phyloP scores from a whole-genome alignment of 805 yeast genomes.

The Starmerella cellae region DNA sequence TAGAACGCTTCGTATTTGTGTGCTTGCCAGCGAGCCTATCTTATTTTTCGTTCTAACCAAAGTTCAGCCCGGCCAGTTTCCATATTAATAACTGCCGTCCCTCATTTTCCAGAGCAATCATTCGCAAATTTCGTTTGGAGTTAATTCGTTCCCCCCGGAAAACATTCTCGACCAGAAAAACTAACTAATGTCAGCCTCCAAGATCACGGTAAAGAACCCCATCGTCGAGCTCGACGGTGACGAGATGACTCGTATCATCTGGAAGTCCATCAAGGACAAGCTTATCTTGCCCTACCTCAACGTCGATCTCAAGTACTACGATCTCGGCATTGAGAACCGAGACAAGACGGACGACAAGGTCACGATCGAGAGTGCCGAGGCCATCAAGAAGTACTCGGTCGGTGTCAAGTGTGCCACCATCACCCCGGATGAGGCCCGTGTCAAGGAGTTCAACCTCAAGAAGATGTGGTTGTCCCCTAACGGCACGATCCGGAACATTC shows the following conservation, averaged over 20 bases:
- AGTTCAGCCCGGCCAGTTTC: too few relatives aligned
- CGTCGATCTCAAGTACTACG: constrained; percentile 82
- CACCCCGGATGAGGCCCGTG: constrained; percentile 90
- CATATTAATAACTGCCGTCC: too few relatives aligned
- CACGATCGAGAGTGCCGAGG: constrained; percentile 79
- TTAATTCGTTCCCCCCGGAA: too few relatives aligned
- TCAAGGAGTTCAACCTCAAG: constrained; percentile 75
- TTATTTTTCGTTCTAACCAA: too few relatives aligned
- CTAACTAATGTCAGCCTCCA: constrained; percentile 21
- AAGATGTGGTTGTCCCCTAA: constrained; percentile 97
- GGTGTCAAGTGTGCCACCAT: constrained; percentile 97
- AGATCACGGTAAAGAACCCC: constrained; percentile 68
- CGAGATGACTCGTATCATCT: constrained; percentile 93
- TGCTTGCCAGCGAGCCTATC: too few relatives aligned
- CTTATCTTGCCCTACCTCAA: constrained; percentile 75
- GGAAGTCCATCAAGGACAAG: constrained; percentile 80
- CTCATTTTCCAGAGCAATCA: too few relatives aligned
- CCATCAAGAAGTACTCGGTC: constrained; percentile 76
- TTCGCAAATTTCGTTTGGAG: too few relatives aligned
- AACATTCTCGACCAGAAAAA: too few relatives aligned
- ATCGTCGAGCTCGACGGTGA: constrained; percentile 97
- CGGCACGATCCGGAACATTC: constrained; percentile 88
- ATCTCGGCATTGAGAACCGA: constrained; percentile 72
- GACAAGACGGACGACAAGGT: constrained; percentile 81
- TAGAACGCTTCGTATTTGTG: too few relatives aligned